Percentiles rank a stretch among this genome's conserved stretches.
Conservation (phyloP, 768 basidiomycete species). For the Tephrocybe sp. region DNA sequence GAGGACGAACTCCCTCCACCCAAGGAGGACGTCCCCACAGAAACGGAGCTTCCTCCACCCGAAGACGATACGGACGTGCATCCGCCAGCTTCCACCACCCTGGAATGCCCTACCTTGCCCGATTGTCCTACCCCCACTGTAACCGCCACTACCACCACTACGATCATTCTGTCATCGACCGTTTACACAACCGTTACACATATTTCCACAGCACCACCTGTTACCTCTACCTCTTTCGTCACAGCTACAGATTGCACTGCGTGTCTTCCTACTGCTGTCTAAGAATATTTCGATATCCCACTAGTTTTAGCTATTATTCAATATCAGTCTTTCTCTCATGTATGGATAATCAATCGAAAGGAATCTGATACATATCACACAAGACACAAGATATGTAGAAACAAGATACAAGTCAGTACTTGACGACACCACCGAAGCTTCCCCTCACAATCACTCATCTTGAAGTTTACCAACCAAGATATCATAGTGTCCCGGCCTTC, state of each 20-base stretch:
- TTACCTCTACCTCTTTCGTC: background rate
- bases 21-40: background rate
- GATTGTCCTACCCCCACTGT: too few species aligned
- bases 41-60: background rate
- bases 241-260: background rate
- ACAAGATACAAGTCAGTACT: too few species aligned
- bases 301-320: background rate
- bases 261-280: background rate
- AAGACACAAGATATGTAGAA: too few species aligned
- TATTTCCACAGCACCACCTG: background rate
- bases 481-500: constrained; percentile 88
- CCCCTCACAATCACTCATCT: too few species aligned
- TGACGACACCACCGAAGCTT: too few species aligned
- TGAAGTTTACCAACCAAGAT: constrained; percentile 40
- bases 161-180: background rate
- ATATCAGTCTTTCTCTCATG: too few species aligned
- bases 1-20: background rate
- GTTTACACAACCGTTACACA: background rate
- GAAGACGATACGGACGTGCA: background rate
- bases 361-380: too few species aligned
- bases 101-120: background rate
- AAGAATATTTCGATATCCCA: background rate
- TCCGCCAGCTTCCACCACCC: constrained; percentile 2
- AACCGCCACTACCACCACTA: background rate
- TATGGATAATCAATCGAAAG: too few species aligned